A percentile compares a stretch with the other conserved stretches of the same genome.
Conservation (phyloP, 2,329 filamentous ascomycete genomes). For the Madurella fahalii region DNA sequence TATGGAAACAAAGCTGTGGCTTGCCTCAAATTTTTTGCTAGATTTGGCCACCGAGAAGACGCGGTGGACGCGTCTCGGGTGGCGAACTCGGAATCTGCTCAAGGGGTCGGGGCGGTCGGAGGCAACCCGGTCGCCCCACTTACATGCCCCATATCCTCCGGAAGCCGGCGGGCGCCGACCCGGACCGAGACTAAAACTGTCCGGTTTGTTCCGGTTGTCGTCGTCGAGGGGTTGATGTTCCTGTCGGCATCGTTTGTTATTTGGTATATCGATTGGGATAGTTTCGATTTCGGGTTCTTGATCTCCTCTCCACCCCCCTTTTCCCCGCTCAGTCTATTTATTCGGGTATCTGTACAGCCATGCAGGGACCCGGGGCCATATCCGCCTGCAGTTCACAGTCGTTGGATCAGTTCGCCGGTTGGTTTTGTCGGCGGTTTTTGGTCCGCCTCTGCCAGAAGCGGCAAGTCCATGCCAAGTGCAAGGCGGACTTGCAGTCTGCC, state of each 20-base stretch:
- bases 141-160: not conserved
- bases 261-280: too few relatives aligned
- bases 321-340: not conserved
- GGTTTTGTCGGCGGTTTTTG: not conserved
- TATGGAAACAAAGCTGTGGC: not conserved
- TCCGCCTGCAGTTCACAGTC: too few relatives aligned
- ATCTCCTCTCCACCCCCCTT: not conserved
- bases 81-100: not conserved
- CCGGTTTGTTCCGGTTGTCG: not conserved
- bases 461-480: not conserved
- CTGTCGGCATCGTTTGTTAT: not conserved
- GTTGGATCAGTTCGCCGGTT: not conserved
- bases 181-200: slow-evolving; percentile 17
- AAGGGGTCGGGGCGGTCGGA: not conserved
- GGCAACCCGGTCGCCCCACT: slow-evolving; percentile 5
- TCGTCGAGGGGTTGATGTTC: not conserved
- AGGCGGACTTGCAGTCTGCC: not conserved
- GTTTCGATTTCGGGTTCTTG: not conserved
- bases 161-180: not conserved
- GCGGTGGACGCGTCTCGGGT: not conserved
- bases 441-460: not conserved
- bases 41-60: not conserved
- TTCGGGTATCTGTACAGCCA: not conserved
- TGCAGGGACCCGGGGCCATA: not conserved
- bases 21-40: too few relatives aligned